phyloP scores from a whole-genome alignment of 805 yeast genomes.

The Ogataea ramenticola region DNA sequence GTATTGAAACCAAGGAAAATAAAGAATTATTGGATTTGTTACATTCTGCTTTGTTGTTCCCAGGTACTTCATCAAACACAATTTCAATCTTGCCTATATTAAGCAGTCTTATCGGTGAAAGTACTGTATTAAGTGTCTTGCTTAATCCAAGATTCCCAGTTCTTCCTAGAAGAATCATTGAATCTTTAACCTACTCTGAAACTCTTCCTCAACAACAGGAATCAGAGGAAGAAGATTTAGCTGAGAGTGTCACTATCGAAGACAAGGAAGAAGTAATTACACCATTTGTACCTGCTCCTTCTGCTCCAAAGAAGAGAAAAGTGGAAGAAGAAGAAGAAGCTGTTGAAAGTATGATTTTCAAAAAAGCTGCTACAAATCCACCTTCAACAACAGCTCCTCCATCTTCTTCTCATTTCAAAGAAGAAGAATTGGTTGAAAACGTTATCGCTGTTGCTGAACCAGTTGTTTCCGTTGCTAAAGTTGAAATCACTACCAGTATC shows the following conservation, averaged over 20 bases:
- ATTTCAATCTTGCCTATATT: conserved; percentile 70
- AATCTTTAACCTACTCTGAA: background rate
- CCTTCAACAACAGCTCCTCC: conserved; percentile 1
- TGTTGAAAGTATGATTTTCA: conserved; percentile 11
- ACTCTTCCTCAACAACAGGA: too few relatives aligned
- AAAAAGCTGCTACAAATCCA: conserved; percentile 1
- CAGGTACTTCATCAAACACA: conserved; percentile 32
- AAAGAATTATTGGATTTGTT: conserved; percentile 41
- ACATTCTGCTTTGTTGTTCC: conserved; percentile 54
- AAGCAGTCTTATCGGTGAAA: conserved; percentile 39
- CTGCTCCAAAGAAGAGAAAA: conserved; percentile 7
- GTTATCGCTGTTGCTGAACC: background rate
- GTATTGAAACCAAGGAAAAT: conserved; percentile 15
- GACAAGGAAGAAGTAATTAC: background rate
- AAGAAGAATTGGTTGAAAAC: conserved; percentile 5
- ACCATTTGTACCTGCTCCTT: background rate
- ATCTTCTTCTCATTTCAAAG: conserved; percentile 1
- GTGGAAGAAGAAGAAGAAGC: conserved; percentile 6
- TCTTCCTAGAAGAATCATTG: conserved; percentile 11
- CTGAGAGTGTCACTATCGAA: too few relatives aligned
- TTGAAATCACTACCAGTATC: too few relatives aligned
- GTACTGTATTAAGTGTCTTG: conserved; percentile 49
- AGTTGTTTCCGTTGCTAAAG: background rate
- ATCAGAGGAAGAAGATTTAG: conserved; percentile 8
- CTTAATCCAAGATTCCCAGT: conserved; percentile 72